Evolutionary conservation across 2,329 filamentous ascomycete species (phyloP).

Genomic region (Curvularia sp.): DNA sequence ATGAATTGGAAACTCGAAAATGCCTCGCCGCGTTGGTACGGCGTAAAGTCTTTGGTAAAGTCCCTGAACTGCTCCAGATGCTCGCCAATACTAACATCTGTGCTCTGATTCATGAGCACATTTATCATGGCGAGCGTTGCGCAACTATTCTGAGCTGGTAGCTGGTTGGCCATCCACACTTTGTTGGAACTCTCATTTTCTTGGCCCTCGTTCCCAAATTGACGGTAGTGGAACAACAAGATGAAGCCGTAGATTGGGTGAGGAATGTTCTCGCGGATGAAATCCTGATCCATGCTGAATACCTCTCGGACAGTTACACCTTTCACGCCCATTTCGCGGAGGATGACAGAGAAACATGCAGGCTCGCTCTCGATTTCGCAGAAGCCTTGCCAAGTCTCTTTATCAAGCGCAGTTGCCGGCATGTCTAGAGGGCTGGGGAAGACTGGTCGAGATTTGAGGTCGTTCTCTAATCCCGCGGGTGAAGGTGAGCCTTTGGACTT

Average conservation of each 20-base stretch:
- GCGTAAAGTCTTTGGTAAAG: conserved; percentile 71
- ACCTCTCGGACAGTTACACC: conserved; percentile 79
- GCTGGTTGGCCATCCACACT: conserved; percentile 95
- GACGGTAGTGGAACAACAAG: conserved; percentile 78
- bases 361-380: conserved; percentile 90
- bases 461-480: conserved; percentile 3
- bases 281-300: conserved; percentile 67
- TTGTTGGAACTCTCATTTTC: conserved; percentile 66
- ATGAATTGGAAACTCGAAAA: conserved; percentile 79
- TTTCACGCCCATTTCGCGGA: conserved; percentile 77
- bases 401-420: conserved; percentile 49
- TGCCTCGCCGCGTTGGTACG: conserved; percentile 76
- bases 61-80: conserved; percentile 75
- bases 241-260: conserved; percentile 76
- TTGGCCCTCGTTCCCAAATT: conserved; percentile 58
- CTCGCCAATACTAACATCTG: conserved; percentile 68
- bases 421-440: conserved; percentile 39
- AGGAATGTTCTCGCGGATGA: conserved; percentile 35
- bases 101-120: conserved; percentile 80
- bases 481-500: conserved; percentile 23
- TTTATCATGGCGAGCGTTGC: conserved; percentile 93
- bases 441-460: conserved; percentile 1
- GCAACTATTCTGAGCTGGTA: conserved; percentile 73
- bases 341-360: conserved; percentile 82
- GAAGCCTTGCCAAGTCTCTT: conserved; percentile 70